These are phyloP conservation scores for Tuber brumale DNA, from an alignment of 495 filamentous ascomycete species.

Conservation along the genomic window DNA sequence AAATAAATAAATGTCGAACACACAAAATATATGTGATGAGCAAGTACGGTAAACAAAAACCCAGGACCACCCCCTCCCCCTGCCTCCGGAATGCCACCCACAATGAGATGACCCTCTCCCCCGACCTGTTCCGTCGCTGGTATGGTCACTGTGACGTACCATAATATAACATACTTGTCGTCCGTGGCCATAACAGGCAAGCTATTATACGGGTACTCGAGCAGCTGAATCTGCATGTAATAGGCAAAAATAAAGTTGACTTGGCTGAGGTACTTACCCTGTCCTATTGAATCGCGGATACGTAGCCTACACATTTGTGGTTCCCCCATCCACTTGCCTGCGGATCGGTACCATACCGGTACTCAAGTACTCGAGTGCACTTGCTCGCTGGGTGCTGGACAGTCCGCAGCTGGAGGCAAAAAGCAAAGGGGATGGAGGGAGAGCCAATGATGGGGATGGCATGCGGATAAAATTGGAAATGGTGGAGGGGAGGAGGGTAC, in stretches of 20 bases:
- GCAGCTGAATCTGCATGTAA: neutral
- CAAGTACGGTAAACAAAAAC: neutral
- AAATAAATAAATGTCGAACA: neutral
- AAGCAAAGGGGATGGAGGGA: neutral
- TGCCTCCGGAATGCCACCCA: neutral
- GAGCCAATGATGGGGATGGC: neutral
- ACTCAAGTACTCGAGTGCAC: neutral
- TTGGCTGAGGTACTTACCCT: neutral
- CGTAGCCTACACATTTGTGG: neutral
- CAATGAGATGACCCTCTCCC: neutral
- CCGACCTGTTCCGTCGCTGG: neutral
- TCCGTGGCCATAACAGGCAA: neutral
- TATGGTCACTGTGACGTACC: neutral
- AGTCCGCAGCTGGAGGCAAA: neutral
- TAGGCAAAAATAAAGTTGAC: neutral
- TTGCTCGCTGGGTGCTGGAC: constrained; percentile 1
- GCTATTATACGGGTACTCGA: neutral
- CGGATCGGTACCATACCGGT: neutral
- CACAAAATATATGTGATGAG: neutral
- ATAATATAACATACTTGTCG: neutral
- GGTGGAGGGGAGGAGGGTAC: neutral
- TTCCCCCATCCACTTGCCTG: neutral
- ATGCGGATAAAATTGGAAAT: constrained; percentile 3
- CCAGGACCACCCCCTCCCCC: neutral
- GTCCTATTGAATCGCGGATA: neutral